Percentiles rank a stretch among this genome's conserved stretches.
Conservation (phyloP, 1,284 basidiomycete species). For the Fomitopsis palustris region DNA sequence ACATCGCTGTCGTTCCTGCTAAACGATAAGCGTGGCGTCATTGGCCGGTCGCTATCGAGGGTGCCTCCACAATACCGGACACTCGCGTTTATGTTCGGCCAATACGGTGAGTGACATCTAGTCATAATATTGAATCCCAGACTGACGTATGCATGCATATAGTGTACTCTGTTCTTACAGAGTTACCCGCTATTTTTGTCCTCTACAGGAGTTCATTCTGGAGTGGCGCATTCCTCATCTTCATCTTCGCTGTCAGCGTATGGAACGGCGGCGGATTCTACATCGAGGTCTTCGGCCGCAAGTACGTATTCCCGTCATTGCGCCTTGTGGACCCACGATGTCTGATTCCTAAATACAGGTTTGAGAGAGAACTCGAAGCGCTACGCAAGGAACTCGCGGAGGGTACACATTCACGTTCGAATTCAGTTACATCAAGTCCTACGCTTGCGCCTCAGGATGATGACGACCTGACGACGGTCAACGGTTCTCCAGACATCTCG, state of each 20-base stretch:
- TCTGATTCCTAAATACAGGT: slow-evolving; percentile 47
- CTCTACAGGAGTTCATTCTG: slow-evolving; percentile 75
- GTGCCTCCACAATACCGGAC: slow-evolving; percentile 64
- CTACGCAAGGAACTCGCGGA: slow-evolving; percentile 84
- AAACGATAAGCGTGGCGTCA: slow-evolving; percentile 80
- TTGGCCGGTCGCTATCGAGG: slow-evolving; percentile 66
- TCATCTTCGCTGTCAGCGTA: slow-evolving; percentile 78
- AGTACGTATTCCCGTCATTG: slow-evolving; percentile 49
- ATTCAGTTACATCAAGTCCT: slow-evolving; percentile 46
- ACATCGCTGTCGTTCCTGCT: slow-evolving; percentile 85
- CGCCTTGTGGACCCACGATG: slow-evolving; percentile 7
- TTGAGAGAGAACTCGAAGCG: slow-evolving; percentile 86
- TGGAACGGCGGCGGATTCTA: slow-evolving; percentile 89
- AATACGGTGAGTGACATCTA: slow-evolving; percentile 55
- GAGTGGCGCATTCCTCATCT: slow-evolving; percentile 73
- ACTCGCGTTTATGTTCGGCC: slow-evolving; percentile 79
- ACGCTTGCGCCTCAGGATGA: slow-evolving; percentile 29
- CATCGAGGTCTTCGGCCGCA: slow-evolving; percentile 93
- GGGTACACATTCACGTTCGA: slow-evolving; percentile 35
- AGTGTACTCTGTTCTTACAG: slow-evolving; percentile 87
- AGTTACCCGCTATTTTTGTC: slow-evolving; percentile 80
- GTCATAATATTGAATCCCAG: background rate
- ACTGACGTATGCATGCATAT: background rate
- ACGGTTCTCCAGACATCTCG: slow-evolving; percentile 21
- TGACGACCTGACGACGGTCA: slow-evolving; percentile 25